Base-by-base conservation (phyloP, 345 rosid species). In the Lepidium africanum region DNA sequence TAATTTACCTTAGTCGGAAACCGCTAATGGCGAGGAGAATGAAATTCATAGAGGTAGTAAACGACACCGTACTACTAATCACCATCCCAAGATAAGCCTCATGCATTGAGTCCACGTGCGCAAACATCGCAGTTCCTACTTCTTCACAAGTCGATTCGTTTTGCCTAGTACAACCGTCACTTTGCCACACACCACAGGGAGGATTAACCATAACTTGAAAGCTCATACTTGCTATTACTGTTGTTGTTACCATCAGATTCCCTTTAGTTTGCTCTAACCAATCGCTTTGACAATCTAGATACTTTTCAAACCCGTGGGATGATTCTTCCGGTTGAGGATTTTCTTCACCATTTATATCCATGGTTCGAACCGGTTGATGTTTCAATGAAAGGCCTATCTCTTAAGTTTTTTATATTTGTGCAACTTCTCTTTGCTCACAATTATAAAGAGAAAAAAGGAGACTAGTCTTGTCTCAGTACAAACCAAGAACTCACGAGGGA, bases 201-300 rank as follows among this genome's bases (percentile, higher is more conserved):
- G 79, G 79, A 71, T 0, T 76, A 33, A 76, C 79, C 72, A 71
- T 71, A 19, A 71, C 79, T 19, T 71, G 79, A 46, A 76, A 76
- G 6, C 79, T 76, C 79, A 76, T 76, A 51, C 68, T 65, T 15
- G 79, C 79, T 45, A 76, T 64, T n/a, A 76, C 76, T 0, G 79
- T 76, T 0, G 79, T 76, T 43, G 67, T 68, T 43, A 76, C 76
- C 79, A 76, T 71, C 0, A 76, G 15, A 17, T 65, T 76, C 3
- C 79, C 76, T 70, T 76, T 50, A 1, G 72, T 76, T 33, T 76
- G 65, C 15, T 76, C 76, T 64, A 76, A 43, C 76, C 76, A 76
- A 53, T 76, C 76, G 0, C 79, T 68, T 74, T 74, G 73, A 5
- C 63, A 73, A 0, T 74, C 58, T 36, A 74, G 9, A 23, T 74